phyloP scores from a whole-genome alignment of 371 early-diverging fungal species.

The Entomophthora muscae region DNA sequence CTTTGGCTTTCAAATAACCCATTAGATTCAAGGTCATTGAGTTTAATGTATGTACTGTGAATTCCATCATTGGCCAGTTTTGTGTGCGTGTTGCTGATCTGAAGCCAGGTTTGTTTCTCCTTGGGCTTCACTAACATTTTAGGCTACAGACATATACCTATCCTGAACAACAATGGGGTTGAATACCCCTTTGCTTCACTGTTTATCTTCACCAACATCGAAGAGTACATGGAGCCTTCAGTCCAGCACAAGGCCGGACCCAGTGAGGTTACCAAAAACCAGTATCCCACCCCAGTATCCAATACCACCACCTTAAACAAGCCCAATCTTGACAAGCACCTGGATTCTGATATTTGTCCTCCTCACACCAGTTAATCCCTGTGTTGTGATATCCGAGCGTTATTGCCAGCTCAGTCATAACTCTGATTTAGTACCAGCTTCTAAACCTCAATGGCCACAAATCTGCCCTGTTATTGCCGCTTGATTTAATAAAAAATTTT shows the following conservation, averaged over 20 bases:
- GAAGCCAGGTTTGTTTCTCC: background rate
- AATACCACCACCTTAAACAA: no score
- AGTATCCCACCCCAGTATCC: no score
- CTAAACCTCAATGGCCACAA: no score
- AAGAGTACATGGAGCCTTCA: background rate
- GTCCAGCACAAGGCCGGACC: background rate
- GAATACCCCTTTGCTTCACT: constrained; percentile 6
- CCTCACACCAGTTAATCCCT: no score
- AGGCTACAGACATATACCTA: constrained; percentile 7
- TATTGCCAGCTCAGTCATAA: no score
- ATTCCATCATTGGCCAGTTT: background rate
- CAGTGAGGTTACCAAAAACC: background rate
- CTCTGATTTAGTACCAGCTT: no score
- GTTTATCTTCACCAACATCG: constrained; percentile 2
- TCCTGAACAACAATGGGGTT: background rate
- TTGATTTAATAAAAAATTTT: no score
- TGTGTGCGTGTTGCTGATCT: background rate
- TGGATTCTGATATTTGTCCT: no score
- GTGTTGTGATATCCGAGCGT: no score
- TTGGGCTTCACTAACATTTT: background rate
- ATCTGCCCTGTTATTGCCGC: no score
- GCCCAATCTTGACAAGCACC: no score
- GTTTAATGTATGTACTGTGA: constrained; percentile 3
- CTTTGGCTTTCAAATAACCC: no score
- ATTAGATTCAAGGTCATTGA: constrained; percentile 2